phyloP scores from a whole-genome alignment of 495 filamentous ascomycete species.

The Halenospora varia region DNA sequence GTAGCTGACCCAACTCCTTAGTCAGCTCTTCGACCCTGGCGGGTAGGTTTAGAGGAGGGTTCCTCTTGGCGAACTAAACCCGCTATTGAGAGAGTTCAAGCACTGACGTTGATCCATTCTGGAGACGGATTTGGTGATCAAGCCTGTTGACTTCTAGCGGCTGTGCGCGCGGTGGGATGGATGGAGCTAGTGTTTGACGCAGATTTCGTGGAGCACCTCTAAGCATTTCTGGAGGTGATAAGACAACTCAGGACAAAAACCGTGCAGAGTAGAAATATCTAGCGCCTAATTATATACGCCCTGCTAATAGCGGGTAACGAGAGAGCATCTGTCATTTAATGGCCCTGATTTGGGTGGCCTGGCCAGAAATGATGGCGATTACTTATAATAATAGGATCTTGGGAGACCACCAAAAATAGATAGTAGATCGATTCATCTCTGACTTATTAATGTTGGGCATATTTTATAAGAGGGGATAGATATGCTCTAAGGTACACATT shows the following conservation, averaged over 20 bases:
- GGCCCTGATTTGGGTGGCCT: neutral
- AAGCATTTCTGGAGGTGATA: neutral
- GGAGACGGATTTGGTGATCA: conserved; percentile 15
- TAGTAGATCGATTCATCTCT: neutral
- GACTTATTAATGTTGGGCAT: too few species aligned
- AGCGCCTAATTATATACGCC: neutral
- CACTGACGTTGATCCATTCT: conserved; percentile 15
- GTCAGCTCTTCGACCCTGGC: conserved; percentile 21
- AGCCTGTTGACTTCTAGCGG: conserved; percentile 12
- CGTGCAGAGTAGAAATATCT: too few species aligned
- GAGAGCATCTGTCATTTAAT: neutral
- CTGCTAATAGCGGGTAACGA: neutral
- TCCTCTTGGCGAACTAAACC: conserved; percentile 15
- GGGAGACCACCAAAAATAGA: neutral
- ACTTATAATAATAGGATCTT: neutral
- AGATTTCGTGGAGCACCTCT: neutral
- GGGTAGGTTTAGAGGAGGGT: neutral
- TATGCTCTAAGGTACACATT: too few species aligned
- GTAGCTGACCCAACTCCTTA: conserved; percentile 9
- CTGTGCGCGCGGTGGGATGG: neutral
- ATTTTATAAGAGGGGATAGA: too few species aligned
- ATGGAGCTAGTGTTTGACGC: neutral
- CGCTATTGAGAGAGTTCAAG: conserved; percentile 15
- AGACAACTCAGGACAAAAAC: neutral
- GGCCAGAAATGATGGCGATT: neutral